Evolutionary conservation across 148 eudicot species (phyloP).

Genomic region (Chenopodium album): DNA sequence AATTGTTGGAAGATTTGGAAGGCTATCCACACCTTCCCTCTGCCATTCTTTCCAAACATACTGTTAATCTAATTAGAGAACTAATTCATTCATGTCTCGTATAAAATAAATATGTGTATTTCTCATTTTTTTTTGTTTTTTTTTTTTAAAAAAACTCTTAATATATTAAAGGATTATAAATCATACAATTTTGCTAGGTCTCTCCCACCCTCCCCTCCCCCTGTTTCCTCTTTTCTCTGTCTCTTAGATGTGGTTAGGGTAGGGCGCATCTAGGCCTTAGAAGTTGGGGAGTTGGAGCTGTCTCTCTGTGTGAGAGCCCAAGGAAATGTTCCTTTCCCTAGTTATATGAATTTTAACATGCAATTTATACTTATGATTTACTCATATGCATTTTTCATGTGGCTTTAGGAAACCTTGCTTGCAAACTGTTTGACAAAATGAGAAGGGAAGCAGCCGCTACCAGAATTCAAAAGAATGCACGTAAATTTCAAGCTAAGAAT

Average conservation of each 20-base stretch:
- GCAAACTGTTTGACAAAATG: conserved; percentile 47
- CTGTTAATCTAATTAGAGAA: background rate
- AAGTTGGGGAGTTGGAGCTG: background rate
- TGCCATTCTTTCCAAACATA: background rate
- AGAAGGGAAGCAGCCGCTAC: conserved; percentile 80
- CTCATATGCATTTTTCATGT: conserved; percentile 15
- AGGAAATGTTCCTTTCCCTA: background rate
- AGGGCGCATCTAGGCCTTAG: background rate
- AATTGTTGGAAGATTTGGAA: background rate
- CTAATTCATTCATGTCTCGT: background rate
- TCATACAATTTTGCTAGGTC: background rate
- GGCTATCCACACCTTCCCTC: background rate
- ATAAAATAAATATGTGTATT: no score
- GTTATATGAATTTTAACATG: background rate
- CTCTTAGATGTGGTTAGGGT: conserved; percentile 2
- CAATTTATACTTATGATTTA: background rate
- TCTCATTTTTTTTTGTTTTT: no score
- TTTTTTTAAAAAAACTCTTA: background rate
- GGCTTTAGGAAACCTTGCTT: conserved; percentile 63
- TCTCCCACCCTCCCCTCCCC: background rate
- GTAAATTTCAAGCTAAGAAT: conserved; percentile 52
- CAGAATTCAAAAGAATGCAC: conserved; percentile 61
- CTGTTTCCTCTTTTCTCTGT: background rate
- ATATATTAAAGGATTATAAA: background rate
- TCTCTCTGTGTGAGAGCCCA: background rate